Evolutionary conservation across 1,284 basidiomycete species (phyloP).

Genomic region (Fomitopsis betulina): DNA sequence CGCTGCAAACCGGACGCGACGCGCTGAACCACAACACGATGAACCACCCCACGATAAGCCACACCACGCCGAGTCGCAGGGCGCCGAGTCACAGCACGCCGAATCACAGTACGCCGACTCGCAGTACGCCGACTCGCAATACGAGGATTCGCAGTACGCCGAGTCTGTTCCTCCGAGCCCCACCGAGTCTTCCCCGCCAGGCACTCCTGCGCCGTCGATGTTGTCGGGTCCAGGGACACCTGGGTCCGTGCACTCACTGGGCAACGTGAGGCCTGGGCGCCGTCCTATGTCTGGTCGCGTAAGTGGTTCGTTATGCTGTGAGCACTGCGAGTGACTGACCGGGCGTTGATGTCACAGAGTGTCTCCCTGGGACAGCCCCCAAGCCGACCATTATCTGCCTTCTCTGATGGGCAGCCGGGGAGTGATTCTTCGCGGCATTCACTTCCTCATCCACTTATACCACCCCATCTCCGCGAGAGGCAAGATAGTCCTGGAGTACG

Average conservation of each 20-base stretch:
- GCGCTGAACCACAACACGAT: too few species aligned
- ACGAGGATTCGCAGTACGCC: background rate
- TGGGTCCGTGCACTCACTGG: background rate
- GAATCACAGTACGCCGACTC: too few species aligned
- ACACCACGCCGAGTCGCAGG: too few species aligned
- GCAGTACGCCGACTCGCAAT: too few species aligned
- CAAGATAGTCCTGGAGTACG: background rate
- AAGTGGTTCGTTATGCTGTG: background rate
- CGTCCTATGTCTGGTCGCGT: background rate
- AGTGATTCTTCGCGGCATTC: background rate
- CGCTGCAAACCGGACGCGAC: too few species aligned
- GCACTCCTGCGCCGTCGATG: background rate
- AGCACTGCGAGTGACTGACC: background rate
- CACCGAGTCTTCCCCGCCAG: background rate
- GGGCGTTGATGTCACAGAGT: background rate
- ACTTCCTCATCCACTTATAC: background rate
- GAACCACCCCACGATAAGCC: background rate
- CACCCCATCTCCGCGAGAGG: background rate
- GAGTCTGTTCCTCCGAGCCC: background rate
- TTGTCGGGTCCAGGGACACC: background rate
- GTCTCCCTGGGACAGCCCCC: background rate
- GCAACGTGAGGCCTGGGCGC: background rate
- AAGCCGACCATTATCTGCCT: background rate
- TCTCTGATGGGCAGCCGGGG: background rate
- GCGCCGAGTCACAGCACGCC: too few species aligned